Evolutionary conservation across 768 basidiomycete species (phyloP), one percentile per base, ranked within the genome.

Genomic region (Peribolospora kevripleyi): DNA sequence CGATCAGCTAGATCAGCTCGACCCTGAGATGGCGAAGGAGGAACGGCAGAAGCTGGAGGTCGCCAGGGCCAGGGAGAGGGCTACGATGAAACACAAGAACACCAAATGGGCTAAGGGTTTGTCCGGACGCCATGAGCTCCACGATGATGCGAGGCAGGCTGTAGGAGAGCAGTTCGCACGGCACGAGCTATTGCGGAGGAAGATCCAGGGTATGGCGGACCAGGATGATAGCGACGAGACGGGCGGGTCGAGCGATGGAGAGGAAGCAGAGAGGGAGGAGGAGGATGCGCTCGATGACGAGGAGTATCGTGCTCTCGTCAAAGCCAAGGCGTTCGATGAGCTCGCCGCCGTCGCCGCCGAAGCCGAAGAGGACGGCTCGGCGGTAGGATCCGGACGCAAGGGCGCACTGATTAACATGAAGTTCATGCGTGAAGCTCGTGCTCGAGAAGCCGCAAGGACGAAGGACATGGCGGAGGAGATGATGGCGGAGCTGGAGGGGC

Each of bases 371-470:
- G 9, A 65, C 63, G 5, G 59, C 58, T 3, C 63, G 61, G 40
- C 60, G 54, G 6, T 48, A 54, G 38, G 69, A 65, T 25, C 68
- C 69, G 63, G 75, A 75, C 61, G 68, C 71, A 51, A 82, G 81
- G 68, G 77, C 82, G 25, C 25, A 57, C 74, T 95, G 7, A 82
- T 93, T 65, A 75, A 77, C 59, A 95, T 97, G 93, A 95, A 93
- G 69, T 98, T 97, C 68, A 98, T 98, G 91, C 81, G 82, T 66
- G 81, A 88, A 49, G 90, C 86, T 0, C 79, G 82, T 70, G 76
- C 76, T 4, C 72, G 84, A 59, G 75, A 79, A 55, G 69, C 74
- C 61, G 70, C 66, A 7, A 71, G 73, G 53, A 77, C 75, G 1
- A 72, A 79, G 56, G 73, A 73, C 55, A 74, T 77, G 59, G 78